Evolutionary conservation across 768 basidiomycete species (phyloP).

Genomic region (Lactifluus subvellereus): DNA sequence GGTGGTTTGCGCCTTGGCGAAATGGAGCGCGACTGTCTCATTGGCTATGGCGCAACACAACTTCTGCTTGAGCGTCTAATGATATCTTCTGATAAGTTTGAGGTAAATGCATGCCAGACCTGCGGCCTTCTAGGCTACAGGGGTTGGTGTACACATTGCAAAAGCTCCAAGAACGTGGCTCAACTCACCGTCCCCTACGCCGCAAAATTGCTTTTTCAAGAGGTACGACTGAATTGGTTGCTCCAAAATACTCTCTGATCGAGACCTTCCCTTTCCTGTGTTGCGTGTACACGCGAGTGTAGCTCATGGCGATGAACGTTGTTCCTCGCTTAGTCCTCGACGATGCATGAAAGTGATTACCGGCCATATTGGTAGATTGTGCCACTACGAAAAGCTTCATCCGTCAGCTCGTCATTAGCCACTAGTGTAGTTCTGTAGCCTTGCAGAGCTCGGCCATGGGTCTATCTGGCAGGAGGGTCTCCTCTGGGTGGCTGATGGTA

Average conservation of each 20-base stretch:
- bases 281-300: not conserved
- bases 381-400: not conserved
- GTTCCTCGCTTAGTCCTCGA: conserved; percentile 85
- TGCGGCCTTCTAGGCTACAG: conserved; percentile 95
- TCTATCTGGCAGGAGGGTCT: not conserved
- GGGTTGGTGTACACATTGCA: conserved; percentile 98
- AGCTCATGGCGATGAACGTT: conserved; percentile 98
- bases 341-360: conserved; percentile 46
- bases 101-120: conserved; percentile 90
- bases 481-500: not conserved
- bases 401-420: not conserved
- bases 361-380: not conserved
- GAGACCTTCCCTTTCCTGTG: not conserved
- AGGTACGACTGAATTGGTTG: conserved; percentile 43
- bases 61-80: conserved; percentile 93
- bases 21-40: conserved; percentile 98
- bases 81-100: conserved; percentile 98
- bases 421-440: not conserved
- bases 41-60: conserved; percentile 98
- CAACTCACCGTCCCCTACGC: conserved; percentile 95
- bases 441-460: not conserved
- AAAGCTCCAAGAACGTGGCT: conserved; percentile 94
- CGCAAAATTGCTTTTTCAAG: conserved; percentile 88
- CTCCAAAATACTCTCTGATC: conserved; percentile 4
- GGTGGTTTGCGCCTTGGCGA: conserved; percentile 96